These are phyloP conservation scores for Quercus mongolica DNA, from an alignment of 306 rosid genomes.

Conservation along the genomic window DNA sequence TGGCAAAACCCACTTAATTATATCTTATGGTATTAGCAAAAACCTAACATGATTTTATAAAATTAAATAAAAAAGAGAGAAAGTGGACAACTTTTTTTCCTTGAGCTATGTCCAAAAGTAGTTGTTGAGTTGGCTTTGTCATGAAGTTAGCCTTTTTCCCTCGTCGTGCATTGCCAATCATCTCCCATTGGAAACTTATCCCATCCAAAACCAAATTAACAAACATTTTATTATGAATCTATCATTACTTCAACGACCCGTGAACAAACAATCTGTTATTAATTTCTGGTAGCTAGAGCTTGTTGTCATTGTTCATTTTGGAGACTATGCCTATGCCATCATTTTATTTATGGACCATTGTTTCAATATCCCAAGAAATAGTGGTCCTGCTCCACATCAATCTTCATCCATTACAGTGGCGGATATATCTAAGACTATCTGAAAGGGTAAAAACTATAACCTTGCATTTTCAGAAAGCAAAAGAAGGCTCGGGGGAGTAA, in stretches of 20 bases:
- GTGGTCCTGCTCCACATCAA: not conserved
- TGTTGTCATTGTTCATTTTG: conserved; percentile 21
- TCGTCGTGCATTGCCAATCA: conserved; percentile 15
- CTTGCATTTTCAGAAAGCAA: too few species aligned
- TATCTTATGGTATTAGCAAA: conserved; percentile 6
- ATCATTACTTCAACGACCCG: conserved; percentile 37
- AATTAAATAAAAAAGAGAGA: conserved; percentile 25
- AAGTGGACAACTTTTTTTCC: conserved; percentile 3
- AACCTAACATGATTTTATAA: conserved; percentile 18
- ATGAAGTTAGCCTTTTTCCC: conserved; percentile 26
- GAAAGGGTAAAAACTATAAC: not conserved
- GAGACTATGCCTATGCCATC: conserved; percentile 12
- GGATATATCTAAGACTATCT: not conserved
- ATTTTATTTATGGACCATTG: conserved; percentile 4
- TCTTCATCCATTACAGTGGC: not conserved
- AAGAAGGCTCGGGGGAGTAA: too few species aligned
- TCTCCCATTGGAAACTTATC: conserved; percentile 9
- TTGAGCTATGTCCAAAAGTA: conserved; percentile 33
- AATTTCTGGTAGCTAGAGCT: conserved; percentile 30
- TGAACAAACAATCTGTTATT: conserved; percentile 38
- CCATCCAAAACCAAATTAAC: conserved; percentile 26
- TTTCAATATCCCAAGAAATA: not conserved
- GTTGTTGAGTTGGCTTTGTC: conserved; percentile 69
- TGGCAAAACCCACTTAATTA: conserved; percentile 19
- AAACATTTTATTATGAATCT: conserved; percentile 21